Evolutionary conservation across 2,329 filamentous ascomycete species (phyloP).

Genomic region (Teratosphaeriaceae sp.): DNA sequence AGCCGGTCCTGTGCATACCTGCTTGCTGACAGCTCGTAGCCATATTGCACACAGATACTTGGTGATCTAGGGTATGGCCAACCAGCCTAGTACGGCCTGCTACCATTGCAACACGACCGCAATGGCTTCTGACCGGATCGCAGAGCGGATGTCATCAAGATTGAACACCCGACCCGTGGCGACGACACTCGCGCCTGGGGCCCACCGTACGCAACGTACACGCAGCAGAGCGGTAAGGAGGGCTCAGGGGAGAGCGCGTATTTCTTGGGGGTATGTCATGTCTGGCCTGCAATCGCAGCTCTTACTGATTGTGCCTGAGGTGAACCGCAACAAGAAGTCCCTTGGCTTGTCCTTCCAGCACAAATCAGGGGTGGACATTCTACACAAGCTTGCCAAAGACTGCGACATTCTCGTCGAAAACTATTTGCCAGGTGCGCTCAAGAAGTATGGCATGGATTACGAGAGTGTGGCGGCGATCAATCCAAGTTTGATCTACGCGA

Average conservation of each 20-base stretch:
- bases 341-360: conserved; percentile 87
- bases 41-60: conserved; percentile 94
- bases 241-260: conserved; percentile 91
- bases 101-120: too few relatives aligned
- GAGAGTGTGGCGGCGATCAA: conserved; percentile 74
- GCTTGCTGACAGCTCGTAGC: conserved; percentile 47
- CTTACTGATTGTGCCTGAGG: conserved; percentile 45
- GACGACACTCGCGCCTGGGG: conserved; percentile 97
- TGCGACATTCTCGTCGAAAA: conserved; percentile 96
- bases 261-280: conserved; percentile 66
- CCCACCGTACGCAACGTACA: conserved; percentile 82
- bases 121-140: conserved; percentile 1
- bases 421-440: conserved; percentile 81
- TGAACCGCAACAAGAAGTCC: conserved; percentile 96
- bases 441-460: conserved; percentile 90
- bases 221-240: conserved; percentile 37
- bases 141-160: conserved; percentile 93
- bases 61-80: conserved; percentile 81
- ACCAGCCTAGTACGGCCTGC: conserved; percentile 26
- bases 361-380: conserved; percentile 71
- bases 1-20: not conserved
- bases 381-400: conserved; percentile 75
- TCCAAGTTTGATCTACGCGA: conserved; percentile 82
- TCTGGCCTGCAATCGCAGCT: not conserved
- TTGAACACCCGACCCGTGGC: conserved; percentile 85